Conservation (phyloP, 345 rosid species). For the Rubroshorea leprosula region DNA sequence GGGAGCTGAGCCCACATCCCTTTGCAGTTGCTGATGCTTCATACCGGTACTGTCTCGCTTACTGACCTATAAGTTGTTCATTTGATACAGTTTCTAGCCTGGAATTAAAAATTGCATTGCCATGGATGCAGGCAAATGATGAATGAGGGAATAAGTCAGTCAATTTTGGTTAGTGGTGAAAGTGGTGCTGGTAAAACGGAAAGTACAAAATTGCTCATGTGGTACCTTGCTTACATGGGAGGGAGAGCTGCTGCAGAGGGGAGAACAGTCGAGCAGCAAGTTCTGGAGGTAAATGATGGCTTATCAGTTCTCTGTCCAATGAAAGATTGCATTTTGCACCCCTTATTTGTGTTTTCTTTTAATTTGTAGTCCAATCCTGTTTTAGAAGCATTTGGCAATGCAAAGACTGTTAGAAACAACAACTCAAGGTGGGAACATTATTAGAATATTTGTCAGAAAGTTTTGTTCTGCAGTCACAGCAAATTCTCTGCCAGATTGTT, state of each 20-base stretch:
- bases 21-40: slow-evolving; percentile 99
- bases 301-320: not conserved
- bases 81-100: slow-evolving; percentile 12
- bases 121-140: slow-evolving; percentile 71
- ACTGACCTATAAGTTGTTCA: not conserved
- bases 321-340: not conserved
- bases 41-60: slow-evolving; percentile 53
- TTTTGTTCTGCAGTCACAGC: slow-evolving; percentile 9
- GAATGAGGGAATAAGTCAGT: slow-evolving; percentile 81
- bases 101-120: slow-evolving; percentile 14
- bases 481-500: slow-evolving; percentile 11
- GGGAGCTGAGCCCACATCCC: slow-evolving; percentile 98
- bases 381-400: slow-evolving; percentile 98
- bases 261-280: slow-evolving; percentile 96
- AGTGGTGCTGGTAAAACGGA: slow-evolving; percentile 99
- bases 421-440: slow-evolving; percentile 71
- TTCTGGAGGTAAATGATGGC: slow-evolving; percentile 60
- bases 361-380: slow-evolving; percentile 86
- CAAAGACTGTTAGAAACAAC: slow-evolving; percentile 94
- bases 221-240: slow-evolving; percentile 98
- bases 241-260: slow-evolving; percentile 93
- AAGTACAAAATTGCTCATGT: slow-evolving; percentile 94
- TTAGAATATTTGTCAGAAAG: not conserved
- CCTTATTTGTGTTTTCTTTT: not conserved
- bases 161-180: slow-evolving; percentile 97